Evolutionary conservation across 768 basidiomycete species (phyloP).

Genomic region (Rhodotorula diobovata): DNA sequence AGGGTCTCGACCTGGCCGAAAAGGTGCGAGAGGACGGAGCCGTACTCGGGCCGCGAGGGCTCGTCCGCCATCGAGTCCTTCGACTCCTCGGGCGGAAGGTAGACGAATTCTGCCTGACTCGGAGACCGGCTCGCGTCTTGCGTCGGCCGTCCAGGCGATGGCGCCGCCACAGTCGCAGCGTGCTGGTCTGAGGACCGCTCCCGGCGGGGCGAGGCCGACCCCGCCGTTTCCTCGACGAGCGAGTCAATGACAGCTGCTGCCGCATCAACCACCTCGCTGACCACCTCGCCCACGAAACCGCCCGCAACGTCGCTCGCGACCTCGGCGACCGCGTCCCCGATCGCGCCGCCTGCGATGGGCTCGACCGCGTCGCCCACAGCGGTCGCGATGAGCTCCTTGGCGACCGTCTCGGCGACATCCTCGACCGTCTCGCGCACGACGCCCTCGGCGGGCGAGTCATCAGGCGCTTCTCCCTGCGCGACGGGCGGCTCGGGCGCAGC

Average conservation of each 20-base stretch:
- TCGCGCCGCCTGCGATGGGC: not conserved
- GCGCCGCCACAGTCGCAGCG: too few species aligned
- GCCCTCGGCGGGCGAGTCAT: not conserved
- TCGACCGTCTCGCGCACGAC: not conserved
- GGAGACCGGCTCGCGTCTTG: not conserved
- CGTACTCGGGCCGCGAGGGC: too few species aligned
- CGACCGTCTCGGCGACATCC: not conserved
- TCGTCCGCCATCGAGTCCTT: too few species aligned
- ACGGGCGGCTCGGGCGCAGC: not conserved
- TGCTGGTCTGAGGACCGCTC: too few species aligned
- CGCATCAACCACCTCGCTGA: not conserved
- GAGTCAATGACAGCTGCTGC: too few species aligned
- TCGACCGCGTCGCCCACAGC: not conserved
- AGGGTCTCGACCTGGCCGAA: too few species aligned
- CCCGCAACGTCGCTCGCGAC: not conserved
- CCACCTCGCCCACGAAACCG: not conserved
- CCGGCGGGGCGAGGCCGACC: too few species aligned
- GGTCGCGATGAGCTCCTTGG: not conserved
- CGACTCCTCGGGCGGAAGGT: too few species aligned
- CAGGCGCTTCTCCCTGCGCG: too few species aligned
- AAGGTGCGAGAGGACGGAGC: too few species aligned
- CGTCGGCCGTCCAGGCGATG: too few species aligned
- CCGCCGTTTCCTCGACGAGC: not conserved
- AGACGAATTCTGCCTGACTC: not conserved
- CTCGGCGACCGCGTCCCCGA: conserved; percentile 1